Conservation (phyloP, 2,329 filamentous ascomycete genomes). For the Diaporthe vexans region DNA sequence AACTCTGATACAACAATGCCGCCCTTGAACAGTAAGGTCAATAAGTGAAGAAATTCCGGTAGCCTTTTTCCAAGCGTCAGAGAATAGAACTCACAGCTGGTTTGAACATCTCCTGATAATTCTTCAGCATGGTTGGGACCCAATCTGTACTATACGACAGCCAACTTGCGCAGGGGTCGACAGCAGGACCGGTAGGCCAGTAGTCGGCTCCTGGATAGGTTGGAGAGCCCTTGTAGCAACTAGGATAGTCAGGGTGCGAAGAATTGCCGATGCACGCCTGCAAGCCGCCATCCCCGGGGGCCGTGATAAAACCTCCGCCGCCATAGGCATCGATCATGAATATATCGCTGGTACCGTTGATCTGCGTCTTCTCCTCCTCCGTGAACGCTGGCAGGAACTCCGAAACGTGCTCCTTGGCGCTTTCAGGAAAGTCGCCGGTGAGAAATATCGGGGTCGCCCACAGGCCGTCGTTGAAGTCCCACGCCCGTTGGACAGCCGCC, state of each 20-base stretch:
- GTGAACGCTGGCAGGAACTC: constrained; percentile 14
- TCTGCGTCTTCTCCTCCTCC: background rate
- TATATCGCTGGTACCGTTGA: constrained; percentile 22
- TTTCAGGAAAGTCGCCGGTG: constrained; percentile 25
- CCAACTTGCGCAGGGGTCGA: constrained; percentile 32
- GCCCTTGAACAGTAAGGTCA: background rate
- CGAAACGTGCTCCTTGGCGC: constrained; percentile 9
- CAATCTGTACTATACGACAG: constrained; percentile 22
- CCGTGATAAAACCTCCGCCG: constrained; percentile 2
- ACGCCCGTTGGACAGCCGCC: constrained; percentile 23
- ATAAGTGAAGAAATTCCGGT: background rate
- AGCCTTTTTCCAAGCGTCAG: background rate
- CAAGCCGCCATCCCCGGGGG: constrained; percentile 14
- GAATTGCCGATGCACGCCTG: constrained; percentile 16
- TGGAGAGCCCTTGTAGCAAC: background rate
- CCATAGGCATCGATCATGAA: constrained; percentile 32
- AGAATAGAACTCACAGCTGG: background rate
- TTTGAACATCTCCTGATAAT: constrained; percentile 34
- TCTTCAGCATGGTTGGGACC: constrained; percentile 22
- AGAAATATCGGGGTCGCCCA: constrained; percentile 26
- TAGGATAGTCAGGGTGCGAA: constrained; percentile 12
- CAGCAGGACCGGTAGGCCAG: constrained; percentile 30
- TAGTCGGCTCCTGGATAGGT: constrained; percentile 25
- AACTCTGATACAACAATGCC: constrained; percentile 34
- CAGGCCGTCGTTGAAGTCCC: constrained; percentile 33